Base-by-base conservation (phyloP, 805 yeast genomes). In the Pichia rugopelliculosa region DNA sequence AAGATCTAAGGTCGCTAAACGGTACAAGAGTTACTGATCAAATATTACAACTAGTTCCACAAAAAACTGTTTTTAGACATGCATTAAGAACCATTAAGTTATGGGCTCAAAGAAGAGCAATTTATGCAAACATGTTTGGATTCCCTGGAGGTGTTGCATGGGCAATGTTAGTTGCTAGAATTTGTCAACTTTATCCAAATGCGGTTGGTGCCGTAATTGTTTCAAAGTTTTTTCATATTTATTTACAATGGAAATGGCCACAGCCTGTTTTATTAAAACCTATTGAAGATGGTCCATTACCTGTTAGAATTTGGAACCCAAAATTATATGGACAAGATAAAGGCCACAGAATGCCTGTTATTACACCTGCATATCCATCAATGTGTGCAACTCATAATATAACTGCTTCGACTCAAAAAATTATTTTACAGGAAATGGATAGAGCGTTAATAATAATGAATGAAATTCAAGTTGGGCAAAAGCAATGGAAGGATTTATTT, bases 91-190 rank as follows among this genome's bases (percentile, higher is more conserved):
- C 96, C 15, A 86, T 93, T 53, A 93, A 93, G 65, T 73, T 93
- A 59, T 93, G 99, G 99, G 99, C 99, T 0, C 91, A 89, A 61
- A 79, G 89, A 59, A 75, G 98, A 44, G 98, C 96, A 0, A 79
- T 93, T 15, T 93, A 93, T 67, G 97, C 87, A 7, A 93, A 93
- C 61, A 84, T 93, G 40, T 87, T 84, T 75, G 99, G 99, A 0
- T 93, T 91, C 67, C 99, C 98, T 1, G 99, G 99, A 59, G 99
- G 99, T 66, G 99, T 93, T 42, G 99, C 99, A 1, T 93, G 99
- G 99, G 99, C 99, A 0, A 93, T 93, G 97, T 66, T 93, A 37
- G 97, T 90, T n/a, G 99, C 98, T 1, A 75, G 99, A 58, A 88
- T 93, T 25, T 93, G 99, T 66, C 99, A 93, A 64, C 69, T 93